A percentile compares a stretch with the other conserved stretches of the same genome.
These are phyloP conservation scores for Lupinus albus DNA, from an alignment of 306 rosid genomes.

Conservation along the genomic window DNA sequence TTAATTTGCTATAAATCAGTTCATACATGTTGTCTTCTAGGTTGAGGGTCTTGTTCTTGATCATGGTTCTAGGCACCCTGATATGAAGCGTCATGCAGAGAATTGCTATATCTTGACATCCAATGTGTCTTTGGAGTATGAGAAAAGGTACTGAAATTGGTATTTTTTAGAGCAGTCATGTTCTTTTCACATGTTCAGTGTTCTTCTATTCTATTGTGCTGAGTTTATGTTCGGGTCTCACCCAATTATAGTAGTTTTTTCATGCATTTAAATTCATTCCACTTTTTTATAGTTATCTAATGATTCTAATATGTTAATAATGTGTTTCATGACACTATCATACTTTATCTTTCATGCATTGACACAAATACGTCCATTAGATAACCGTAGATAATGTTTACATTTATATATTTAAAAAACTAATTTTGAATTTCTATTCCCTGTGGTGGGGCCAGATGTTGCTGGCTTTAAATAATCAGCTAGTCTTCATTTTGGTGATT, in stretches of 20 bases:
- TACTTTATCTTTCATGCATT: neutral
- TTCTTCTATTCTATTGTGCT: too few species aligned
- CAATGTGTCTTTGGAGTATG: slow-evolving; percentile 93
- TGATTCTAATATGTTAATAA: too few species aligned
- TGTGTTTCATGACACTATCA: neutral
- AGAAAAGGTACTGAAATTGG: slow-evolving; percentile 66
- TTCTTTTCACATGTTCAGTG: too few species aligned
- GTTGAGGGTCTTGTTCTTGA: slow-evolving; percentile 99
- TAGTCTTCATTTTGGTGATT: slow-evolving; percentile 9
- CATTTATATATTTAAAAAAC: neutral
- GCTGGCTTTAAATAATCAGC: neutral
- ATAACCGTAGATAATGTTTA: neutral
- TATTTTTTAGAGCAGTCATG: neutral
- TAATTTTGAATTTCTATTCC: neutral
- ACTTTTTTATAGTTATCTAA: too few species aligned
- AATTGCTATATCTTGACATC: slow-evolving; percentile 83
- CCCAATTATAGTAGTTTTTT: too few species aligned
- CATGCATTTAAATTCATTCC: too few species aligned
- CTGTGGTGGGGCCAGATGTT: neutral
- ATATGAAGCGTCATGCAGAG: slow-evolving; percentile 95
- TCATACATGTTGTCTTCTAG: slow-evolving; percentile 46
- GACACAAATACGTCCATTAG: neutral
- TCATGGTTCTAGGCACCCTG: slow-evolving; percentile 99
- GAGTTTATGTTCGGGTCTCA: too few species aligned
- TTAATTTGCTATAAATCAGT: slow-evolving; percentile 16